Evolutionary conservation across 805 yeast genomes (phyloP), one percentile per base, ranked within the genome.

Genomic region (Lachancea waltii): DNA sequence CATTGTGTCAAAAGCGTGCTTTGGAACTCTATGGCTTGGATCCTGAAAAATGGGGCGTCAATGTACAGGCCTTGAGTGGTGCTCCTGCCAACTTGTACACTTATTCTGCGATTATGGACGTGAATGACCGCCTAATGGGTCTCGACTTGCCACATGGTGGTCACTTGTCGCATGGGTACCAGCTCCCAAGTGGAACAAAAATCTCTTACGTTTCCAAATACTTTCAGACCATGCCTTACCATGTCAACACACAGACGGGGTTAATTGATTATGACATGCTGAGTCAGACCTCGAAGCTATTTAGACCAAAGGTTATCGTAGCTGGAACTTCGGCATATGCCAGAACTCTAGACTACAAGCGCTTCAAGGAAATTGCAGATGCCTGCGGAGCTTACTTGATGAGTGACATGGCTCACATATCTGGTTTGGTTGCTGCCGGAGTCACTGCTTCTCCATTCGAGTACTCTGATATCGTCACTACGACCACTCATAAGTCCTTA

Each of bases 301-400:
- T 80, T 76, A 83, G 97, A 70, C 98, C 98, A 48, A 89, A 89
- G 70, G 76, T 89, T 46, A 72, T 90, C 42, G 94, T 90, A 51
- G 97, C 97, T 29, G 98, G 98, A 62, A 85, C 98, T 41, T 86
- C 96, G 39, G 97, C 98, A 36, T 90, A 90, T 66, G 81, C 92
- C 47, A 77, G 97, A 64, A 69, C 82, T 43, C 79, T 90, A 50
- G 97, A 90, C 67, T 90, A 89, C 73, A 75, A 75, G 62, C 79
- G 85, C 68, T 85, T 90, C 86, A 79, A 82, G 57, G 77, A 80
- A 63, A 90, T 90, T 50, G 92, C 97, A 34, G 90, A 86, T 66
- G 79, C 77, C 49, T 94, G 87, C 49, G 95, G 95, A 50, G 97
- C 97, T 35, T 89, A 89, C 64, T 70, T 90, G 46, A 68, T 90